Evolutionary conservation across 495 filamentous ascomycete genomes (phyloP).

Genomic region (Penicillium paxilli): DNA sequence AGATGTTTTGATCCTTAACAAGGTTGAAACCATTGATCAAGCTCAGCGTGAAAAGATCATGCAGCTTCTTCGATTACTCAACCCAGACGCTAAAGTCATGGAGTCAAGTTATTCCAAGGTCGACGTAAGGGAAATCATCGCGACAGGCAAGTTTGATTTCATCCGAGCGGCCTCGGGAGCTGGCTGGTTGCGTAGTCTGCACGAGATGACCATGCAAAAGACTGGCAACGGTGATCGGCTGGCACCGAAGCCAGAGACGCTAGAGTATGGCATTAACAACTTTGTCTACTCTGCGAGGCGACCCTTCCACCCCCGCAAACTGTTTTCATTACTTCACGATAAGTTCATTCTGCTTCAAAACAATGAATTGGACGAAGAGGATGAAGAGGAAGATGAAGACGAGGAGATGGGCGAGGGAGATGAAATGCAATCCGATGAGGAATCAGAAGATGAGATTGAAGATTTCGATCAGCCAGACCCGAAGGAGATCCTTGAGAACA

Average conservation of each 20-base stretch:
- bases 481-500: conserved; percentile 41
- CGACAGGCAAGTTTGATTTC: conserved; percentile 49
- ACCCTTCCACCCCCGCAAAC: conserved; percentile 51
- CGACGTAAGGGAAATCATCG: conserved; percentile 51
- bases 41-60: conserved; percentile 39
- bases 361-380: conserved; percentile 37
- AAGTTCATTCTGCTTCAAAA: conserved; percentile 56
- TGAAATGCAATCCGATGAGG: conserved; percentile 37
- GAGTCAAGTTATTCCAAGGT: conserved; percentile 45
- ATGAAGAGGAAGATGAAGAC: conserved; percentile 33
- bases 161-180: conserved; percentile 42
- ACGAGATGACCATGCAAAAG: conserved; percentile 48
- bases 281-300: conserved; percentile 54
- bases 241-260: conserved; percentile 56
- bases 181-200: conserved; percentile 51
- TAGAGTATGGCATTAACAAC: conserved; percentile 57
- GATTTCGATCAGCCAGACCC: conserved; percentile 40
- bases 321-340: conserved; percentile 51
- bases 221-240: conserved; percentile 43
- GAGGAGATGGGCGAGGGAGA: conserved; percentile 38
- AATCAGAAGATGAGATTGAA: conserved; percentile 21
- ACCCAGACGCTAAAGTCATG: conserved; percentile 51
- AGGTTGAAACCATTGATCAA: conserved; percentile 45
- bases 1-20: conserved; percentile 60
- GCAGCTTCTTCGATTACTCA: conserved; percentile 47